phyloP scores from a whole-genome alignment of 345 rosid species.

The Salix caprea region DNA sequence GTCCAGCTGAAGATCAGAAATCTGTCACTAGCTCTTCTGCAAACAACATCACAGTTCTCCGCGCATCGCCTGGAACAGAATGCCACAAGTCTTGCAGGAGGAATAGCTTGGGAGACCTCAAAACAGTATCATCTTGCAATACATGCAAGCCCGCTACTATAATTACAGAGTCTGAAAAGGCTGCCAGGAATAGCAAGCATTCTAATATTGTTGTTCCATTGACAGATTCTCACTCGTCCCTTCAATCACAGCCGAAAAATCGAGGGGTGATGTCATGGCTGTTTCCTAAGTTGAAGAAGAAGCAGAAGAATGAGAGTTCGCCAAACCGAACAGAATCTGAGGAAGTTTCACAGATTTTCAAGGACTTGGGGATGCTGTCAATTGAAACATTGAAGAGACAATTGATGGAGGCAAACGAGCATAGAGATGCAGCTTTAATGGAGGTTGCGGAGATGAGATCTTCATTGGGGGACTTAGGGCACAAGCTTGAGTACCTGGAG shows the following conservation, averaged over 20 bases:
- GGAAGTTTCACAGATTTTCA: constrained; percentile 60
- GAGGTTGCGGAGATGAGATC: constrained; percentile 79
- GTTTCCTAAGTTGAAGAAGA: constrained; percentile 73
- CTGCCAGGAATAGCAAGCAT: constrained; percentile 37
- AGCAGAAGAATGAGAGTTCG: constrained; percentile 56
- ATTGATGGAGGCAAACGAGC: constrained; percentile 68
- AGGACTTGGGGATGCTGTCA: constrained; percentile 54
- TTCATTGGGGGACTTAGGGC: constrained; percentile 62
- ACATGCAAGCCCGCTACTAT: constrained; percentile 54
- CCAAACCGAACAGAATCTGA: constrained; percentile 72
- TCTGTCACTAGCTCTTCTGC: constrained; percentile 42
- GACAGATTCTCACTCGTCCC: constrained; percentile 58
- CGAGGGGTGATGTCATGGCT: constrained; percentile 74
- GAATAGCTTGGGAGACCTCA: constrained; percentile 55
- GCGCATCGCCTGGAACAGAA: constrained; percentile 43
- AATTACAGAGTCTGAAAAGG: constrained; percentile 33
- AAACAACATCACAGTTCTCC: constrained; percentile 34
- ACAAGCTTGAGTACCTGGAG: constrained; percentile 82
- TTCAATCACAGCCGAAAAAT: constrained; percentile 54
- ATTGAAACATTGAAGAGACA: constrained; percentile 68
- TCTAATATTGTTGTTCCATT: constrained; percentile 73
- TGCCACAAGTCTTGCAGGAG: constrained; percentile 44
- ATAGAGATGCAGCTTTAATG: constrained; percentile 61
- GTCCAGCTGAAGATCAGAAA: constrained; percentile 54
- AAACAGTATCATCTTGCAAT: constrained; percentile 67